phyloP scores from a whole-genome alignment of 306 rosid species.

The Cucumis sativus region Cucumber_9930_V3 NC_026661.2:20933501-20934000 shows the following conservation, averaged over 20 bases:
- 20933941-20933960: constrained; percentile 41
- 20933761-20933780: neutral
- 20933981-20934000: neutral
- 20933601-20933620: too few relatives aligned
- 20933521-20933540: neutral
- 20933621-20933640: too few relatives aligned
- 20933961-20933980: constrained; percentile 4
- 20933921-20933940: constrained; percentile 33
- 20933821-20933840: constrained; percentile 91
- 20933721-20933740: neutral
- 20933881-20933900: constrained; percentile 54
- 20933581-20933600: too few relatives aligned
- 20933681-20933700: neutral
- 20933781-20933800: constrained; percentile 31
- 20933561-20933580: too few relatives aligned
- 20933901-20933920: constrained; percentile 39
- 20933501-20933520: neutral
- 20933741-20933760: neutral
- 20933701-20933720: neutral
- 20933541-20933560: too few relatives aligned
- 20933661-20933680: neutral
- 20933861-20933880: constrained; percentile 69
- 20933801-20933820: constrained; percentile 90
- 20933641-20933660: neutral
- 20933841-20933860: constrained; percentile 69